These are phyloP conservation scores for Colletotrichum ledebouriae DNA, from an alignment of 2,329 filamentous ascomycete genomes.

Conservation along the genomic window DNA sequence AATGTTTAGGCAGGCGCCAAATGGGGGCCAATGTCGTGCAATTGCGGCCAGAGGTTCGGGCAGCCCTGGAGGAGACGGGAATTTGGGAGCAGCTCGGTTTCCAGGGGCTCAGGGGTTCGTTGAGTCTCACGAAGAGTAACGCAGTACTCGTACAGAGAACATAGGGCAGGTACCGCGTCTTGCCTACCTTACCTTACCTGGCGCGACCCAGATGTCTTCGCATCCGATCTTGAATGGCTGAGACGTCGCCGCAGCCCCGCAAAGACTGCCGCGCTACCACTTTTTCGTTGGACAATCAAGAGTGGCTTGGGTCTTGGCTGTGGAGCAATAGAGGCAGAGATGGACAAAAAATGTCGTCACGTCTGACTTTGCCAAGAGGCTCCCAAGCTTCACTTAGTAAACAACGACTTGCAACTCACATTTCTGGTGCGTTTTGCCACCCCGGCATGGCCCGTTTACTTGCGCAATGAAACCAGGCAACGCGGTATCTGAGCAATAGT, in stretches of 20 bases:
- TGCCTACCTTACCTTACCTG: too few relatives aligned
- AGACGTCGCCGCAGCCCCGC: background rate
- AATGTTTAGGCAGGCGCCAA: too few relatives aligned
- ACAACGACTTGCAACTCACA: constrained; percentile 3
- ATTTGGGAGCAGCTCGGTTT: too few relatives aligned
- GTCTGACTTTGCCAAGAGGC: constrained; percentile 34
- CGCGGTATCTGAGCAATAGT: background rate
- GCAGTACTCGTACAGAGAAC: too few relatives aligned
- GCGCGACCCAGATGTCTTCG: background rate
- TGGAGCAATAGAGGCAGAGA: constrained; percentile 10
- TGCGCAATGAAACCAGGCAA: constrained; percentile 10
- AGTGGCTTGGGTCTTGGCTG: constrained; percentile 39
- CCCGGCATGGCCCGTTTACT: background rate
- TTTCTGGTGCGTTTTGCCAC: background rate
- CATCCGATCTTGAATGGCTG: background rate
- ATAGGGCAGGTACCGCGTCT: too few relatives aligned
- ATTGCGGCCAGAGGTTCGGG: too few relatives aligned
- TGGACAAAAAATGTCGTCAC: constrained; percentile 20
- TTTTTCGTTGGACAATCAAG: constrained; percentile 10
- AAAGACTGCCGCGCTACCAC: background rate
- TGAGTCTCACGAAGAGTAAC: too few relatives aligned
- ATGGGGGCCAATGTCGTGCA: too few relatives aligned
- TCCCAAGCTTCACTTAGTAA: constrained; percentile 27
- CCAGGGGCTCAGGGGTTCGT: too few relatives aligned
- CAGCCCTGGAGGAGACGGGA: too few relatives aligned